phyloP scores from a whole-genome alignment of 768 basidiomycete species.

The Scleroderma citrinum region DNA sequence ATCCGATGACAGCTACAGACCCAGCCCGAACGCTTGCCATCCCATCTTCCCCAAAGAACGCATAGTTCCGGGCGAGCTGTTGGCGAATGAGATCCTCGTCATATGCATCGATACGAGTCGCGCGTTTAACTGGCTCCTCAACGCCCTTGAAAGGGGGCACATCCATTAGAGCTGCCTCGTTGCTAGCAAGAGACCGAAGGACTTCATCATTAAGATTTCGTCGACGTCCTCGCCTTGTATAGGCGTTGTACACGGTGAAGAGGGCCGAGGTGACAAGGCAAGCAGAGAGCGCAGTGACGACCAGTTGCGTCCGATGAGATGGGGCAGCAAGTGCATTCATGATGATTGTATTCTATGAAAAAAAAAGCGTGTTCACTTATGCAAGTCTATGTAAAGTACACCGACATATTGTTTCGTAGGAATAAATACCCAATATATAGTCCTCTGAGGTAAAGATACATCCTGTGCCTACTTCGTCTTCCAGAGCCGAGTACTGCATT shows the following conservation, averaged over 20 bases:
- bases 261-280: constrained; percentile 55
- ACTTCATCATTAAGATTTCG: constrained; percentile 54
- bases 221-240: constrained; percentile 43
- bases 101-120: constrained; percentile 34
- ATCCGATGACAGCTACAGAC: constrained; percentile 85
- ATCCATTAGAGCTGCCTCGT: neutral
- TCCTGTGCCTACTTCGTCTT: constrained; percentile 4
- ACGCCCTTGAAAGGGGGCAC: neutral
- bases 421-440: constrained; percentile 27
- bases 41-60: constrained; percentile 87
- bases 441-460: constrained; percentile 20
- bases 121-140: constrained; percentile 14
- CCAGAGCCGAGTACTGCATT: neutral
- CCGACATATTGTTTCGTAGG: neutral
- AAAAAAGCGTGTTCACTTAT: no score
- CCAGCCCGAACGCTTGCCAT: constrained; percentile 74
- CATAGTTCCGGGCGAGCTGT: constrained; percentile 89
- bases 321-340: constrained; percentile 25
- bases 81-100: constrained; percentile 82
- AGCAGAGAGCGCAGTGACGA: constrained; percentile 58
- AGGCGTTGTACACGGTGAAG: constrained; percentile 52
- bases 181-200: constrained; percentile 40
- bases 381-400: no score
- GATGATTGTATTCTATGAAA: constrained; percentile 2
- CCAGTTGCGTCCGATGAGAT: constrained; percentile 60